Evolutionary conservation across 2,329 filamentous ascomycete species (phyloP).

Genomic region (Sclerotinia minor): DNA sequence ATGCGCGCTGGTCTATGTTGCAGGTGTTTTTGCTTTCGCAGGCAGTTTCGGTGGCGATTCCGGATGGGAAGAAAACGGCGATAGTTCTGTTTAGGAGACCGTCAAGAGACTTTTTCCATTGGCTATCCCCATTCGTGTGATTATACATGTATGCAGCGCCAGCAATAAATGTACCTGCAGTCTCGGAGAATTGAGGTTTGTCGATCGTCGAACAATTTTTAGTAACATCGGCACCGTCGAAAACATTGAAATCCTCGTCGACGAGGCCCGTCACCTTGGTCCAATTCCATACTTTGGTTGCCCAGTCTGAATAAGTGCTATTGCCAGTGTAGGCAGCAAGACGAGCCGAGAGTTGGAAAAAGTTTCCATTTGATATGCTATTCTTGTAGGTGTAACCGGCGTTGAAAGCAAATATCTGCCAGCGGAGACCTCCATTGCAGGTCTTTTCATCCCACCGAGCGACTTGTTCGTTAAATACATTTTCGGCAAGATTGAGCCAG

Average conservation of each 20-base stretch:
- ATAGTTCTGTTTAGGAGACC: slow-evolving; percentile 54
- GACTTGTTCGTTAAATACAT: slow-evolving; percentile 68
- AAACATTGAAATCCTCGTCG: slow-evolving; percentile 60
- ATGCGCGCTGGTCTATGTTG: slow-evolving; percentile 70
- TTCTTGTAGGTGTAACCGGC: slow-evolving; percentile 77
- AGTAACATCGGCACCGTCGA: slow-evolving; percentile 60
- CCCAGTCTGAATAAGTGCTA: slow-evolving; percentile 62
- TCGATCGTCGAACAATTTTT: slow-evolving; percentile 61
- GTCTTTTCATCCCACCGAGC: slow-evolving; percentile 62
- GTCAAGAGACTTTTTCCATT: slow-evolving; percentile 58
- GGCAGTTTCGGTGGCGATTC: slow-evolving; percentile 63
- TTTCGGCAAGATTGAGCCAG: slow-evolving; percentile 54
- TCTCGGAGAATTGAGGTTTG: slow-evolving; percentile 66
- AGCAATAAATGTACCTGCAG: slow-evolving; percentile 60
- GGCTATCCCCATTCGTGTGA: slow-evolving; percentile 29
- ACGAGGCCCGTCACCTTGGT: slow-evolving; percentile 56
- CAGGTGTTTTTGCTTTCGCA: slow-evolving; percentile 64
- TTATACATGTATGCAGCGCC: slow-evolving; percentile 71
- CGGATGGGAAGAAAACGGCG: slow-evolving; percentile 55
- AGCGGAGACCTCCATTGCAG: slow-evolving; percentile 70
- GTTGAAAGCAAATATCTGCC: slow-evolving; percentile 77
- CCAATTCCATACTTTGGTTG: slow-evolving; percentile 64
- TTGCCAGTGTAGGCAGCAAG: slow-evolving; percentile 71
- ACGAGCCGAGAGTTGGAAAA: slow-evolving; percentile 66
- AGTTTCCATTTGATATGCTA: slow-evolving; percentile 59